Percentiles rank a stretch among this genome's conserved stretches.
These are phyloP conservation scores for Takakia lepidozioides DNA, from an alignment of 225 moss, liverwort and hornwort genomes.

Conservation along the genomic window DNA sequence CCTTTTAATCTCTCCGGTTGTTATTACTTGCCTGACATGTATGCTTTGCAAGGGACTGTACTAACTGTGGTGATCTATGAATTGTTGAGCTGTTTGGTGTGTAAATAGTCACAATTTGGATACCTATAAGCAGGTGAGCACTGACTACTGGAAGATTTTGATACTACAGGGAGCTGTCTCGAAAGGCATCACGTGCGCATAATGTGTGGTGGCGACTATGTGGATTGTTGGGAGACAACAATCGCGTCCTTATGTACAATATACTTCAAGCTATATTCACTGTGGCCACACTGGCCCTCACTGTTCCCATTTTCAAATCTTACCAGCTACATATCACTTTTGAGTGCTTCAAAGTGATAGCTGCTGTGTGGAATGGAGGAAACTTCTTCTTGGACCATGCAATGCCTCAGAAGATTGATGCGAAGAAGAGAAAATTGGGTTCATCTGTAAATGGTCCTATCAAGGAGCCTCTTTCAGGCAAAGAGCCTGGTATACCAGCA, in stretches of 20 bases:
- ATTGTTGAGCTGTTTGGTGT: neutral
- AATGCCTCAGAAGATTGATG: slow-evolving; percentile 53
- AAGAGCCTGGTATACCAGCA: neutral
- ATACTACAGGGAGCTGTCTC: slow-evolving; percentile 43
- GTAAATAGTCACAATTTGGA: neutral
- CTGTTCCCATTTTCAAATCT: slow-evolving; percentile 62
- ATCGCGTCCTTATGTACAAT: slow-evolving; percentile 50
- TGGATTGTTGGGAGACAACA: slow-evolving; percentile 48
- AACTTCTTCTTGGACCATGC: slow-evolving; percentile 69
- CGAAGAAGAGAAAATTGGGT: slow-evolving; percentile 42
- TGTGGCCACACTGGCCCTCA: slow-evolving; percentile 49
- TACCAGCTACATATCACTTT: slow-evolving; percentile 53
- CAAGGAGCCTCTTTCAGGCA: slow-evolving; percentile 1
- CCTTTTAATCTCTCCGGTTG: no score
- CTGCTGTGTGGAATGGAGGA: slow-evolving; percentile 64
- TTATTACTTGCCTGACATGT: neutral
- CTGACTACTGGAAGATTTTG: neutral
- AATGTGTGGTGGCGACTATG: slow-evolving; percentile 60
- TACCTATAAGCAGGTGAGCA: neutral
- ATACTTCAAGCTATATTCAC: slow-evolving; percentile 61
- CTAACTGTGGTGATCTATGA: neutral
- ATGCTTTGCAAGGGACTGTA: neutral
- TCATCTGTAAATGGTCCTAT: slow-evolving; percentile 6
- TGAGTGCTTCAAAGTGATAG: slow-evolving; percentile 53
- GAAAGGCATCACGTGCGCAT: slow-evolving; percentile 55